Evolutionary conservation across 768 basidiomycete genomes (phyloP).

Genomic region (Grammothele lineata): DNA sequence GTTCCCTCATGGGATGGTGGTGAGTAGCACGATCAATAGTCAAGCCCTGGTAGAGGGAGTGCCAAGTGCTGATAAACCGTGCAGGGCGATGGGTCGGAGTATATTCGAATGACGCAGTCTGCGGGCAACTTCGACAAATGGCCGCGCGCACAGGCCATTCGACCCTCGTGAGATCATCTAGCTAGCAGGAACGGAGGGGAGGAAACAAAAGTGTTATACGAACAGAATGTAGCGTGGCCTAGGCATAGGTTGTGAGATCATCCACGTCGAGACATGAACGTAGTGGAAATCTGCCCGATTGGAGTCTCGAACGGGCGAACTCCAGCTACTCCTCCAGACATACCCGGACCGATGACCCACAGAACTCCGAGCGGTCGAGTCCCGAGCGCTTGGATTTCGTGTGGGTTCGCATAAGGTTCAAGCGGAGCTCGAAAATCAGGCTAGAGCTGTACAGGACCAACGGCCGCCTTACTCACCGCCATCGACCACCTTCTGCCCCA

Average conservation of each 20-base stretch:
- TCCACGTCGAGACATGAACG: no score
- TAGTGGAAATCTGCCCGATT: no score
- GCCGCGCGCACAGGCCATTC: constrained; percentile 20
- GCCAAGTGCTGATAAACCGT: not conserved
- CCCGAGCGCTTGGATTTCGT: no score
- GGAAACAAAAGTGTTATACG: no score
- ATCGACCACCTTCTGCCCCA: constrained; percentile 34
- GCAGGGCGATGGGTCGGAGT: constrained; percentile 21
- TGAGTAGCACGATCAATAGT: not conserved
- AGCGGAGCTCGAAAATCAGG: constrained; percentile 6
- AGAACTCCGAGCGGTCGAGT: no score
- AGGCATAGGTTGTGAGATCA: no score
- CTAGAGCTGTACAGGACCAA: constrained; percentile 20
- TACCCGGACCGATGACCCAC: no score
- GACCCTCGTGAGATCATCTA: not conserved
- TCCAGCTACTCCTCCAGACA: no score
- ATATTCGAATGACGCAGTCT: constrained; percentile 7
- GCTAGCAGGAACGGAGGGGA: no score
- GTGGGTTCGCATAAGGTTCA: not conserved
- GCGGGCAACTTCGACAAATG: constrained; percentile 25
- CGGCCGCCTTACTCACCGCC: constrained; percentile 24
- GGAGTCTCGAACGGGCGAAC: no score
- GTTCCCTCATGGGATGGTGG: constrained; percentile 33
- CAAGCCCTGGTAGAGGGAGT: not conserved
- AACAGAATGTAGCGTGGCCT: no score